Conservation (phyloP, 2,329 filamentous ascomycete species). For the Diplodia scrobiculata region DNA sequence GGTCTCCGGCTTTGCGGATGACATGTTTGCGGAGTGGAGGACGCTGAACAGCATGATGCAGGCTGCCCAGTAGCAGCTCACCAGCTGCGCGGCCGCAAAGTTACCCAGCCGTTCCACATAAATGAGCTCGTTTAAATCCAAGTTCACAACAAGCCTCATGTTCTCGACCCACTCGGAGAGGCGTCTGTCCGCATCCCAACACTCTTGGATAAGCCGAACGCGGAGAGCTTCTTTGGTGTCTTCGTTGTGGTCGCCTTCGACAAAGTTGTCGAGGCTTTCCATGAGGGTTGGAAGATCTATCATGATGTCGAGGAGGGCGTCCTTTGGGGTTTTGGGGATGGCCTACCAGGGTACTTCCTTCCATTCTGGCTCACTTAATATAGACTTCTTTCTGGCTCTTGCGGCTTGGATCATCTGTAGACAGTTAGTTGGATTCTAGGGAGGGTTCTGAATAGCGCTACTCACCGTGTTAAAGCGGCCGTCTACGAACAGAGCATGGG, state of each 20-base stretch:
- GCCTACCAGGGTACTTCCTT: constrained; percentile 43
- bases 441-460: neutral
- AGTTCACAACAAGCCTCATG: constrained; percentile 11
- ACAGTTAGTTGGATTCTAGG: neutral
- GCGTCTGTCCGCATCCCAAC: constrained; percentile 34
- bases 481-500: constrained; percentile 35
- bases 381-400: constrained; percentile 44
- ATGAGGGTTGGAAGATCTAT: constrained; percentile 40
- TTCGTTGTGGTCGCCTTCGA: constrained; percentile 21
- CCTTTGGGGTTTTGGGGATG: constrained; percentile 40
- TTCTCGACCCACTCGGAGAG: constrained; percentile 33
- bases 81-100: constrained; percentile 32
- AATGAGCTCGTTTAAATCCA: constrained; percentile 33
- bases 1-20: neutral
- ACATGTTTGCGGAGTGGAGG: constrained; percentile 27
- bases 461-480: constrained; percentile 31
- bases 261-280: constrained; percentile 36
- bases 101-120: neutral
- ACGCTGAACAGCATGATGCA: constrained; percentile 35
- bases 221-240: neutral
- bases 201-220: constrained; percentile 28
- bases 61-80: constrained; percentile 37
- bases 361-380: constrained; percentile 41
- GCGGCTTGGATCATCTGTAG: constrained; percentile 34
- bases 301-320: constrained; percentile 42